These are phyloP conservation scores for Myxozyma kluyveri DNA, from an alignment of 805 yeast species.

Conservation along the genomic window DNA sequence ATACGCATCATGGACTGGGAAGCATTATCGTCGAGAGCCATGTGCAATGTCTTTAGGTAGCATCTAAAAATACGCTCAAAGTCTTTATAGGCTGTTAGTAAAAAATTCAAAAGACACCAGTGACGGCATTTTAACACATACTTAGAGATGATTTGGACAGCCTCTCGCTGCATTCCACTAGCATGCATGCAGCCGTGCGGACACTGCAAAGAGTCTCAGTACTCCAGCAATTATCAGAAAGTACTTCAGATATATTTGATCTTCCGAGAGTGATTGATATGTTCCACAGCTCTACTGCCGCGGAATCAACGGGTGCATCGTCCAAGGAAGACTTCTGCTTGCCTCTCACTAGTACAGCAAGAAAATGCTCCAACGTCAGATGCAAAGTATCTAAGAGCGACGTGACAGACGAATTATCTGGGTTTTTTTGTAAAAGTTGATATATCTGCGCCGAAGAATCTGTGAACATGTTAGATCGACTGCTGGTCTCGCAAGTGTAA, in stretches of 20 bases:
- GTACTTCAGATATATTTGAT: neutral
- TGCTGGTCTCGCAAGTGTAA: too few relatives aligned
- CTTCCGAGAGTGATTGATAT: conserved; percentile 10
- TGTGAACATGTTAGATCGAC: too few relatives aligned
- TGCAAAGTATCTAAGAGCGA: conserved; percentile 10
- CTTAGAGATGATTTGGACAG: neutral
- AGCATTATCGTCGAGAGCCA: conserved; percentile 21
- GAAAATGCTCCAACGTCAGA: conserved; percentile 13
- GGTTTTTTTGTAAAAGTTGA: too few relatives aligned
- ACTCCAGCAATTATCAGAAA: neutral
- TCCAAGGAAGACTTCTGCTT: neutral
- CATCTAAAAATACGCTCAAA: conserved; percentile 12
- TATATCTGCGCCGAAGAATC: too few relatives aligned
- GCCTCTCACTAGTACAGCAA: conserved; percentile 8
- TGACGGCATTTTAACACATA: too few relatives aligned
- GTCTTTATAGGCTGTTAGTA: neutral
- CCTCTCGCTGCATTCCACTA: conserved; percentile 19
- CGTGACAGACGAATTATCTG: too few relatives aligned
- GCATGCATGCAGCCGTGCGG: conserved; percentile 16
- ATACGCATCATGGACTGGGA: conserved; percentile 7
- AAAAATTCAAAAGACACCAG: too few relatives aligned
- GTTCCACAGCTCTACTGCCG: conserved; percentile 19
- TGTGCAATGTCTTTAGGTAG: conserved; percentile 17
- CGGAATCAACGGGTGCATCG: conserved; percentile 3
- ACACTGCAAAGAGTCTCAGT: conserved; percentile 9